Percentiles rank a stretch among this genome's conserved stretches.
These are phyloP conservation scores for Aspergillus baeticus DNA, from an alignment of 495 filamentous ascomycete genomes.

Conservation along the genomic window DNA sequence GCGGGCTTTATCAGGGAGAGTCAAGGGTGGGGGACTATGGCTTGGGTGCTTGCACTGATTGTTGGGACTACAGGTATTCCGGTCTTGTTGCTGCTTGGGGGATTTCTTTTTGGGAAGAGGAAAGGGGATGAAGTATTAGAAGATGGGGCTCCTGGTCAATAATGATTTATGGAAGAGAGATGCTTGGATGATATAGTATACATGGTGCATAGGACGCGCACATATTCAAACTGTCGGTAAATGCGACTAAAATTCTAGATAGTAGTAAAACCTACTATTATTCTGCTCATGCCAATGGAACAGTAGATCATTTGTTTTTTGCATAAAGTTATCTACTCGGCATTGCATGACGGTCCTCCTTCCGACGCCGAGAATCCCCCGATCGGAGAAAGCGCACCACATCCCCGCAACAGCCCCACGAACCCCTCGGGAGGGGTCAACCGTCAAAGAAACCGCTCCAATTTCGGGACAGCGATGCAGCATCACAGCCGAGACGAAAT, in stretches of 20 bases:
- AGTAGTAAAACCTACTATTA: too few relatives aligned
- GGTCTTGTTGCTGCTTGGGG: conserved; percentile 21
- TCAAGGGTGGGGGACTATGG: conserved; percentile 58
- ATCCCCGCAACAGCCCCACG: conserved; percentile 30
- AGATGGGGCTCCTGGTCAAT: too few relatives aligned
- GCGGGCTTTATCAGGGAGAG: conserved; percentile 55
- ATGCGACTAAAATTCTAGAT: too few relatives aligned
- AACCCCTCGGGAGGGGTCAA: neutral
- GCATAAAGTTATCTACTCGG: neutral
- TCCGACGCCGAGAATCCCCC: too few relatives aligned
- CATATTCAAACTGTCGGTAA: too few relatives aligned
- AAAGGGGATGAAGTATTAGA: neutral
- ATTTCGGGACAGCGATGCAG: neutral
- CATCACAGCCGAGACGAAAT: neutral
- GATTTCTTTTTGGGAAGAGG: conserved; percentile 10
- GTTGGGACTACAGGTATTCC: conserved; percentile 25
- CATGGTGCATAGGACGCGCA: too few relatives aligned
- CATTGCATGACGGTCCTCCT: neutral
- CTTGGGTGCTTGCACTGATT: conserved; percentile 28
- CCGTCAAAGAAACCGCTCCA: neutral
- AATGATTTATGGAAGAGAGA: too few relatives aligned
- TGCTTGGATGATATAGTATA: too few relatives aligned
- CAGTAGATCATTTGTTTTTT: neutral
- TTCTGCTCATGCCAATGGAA: too few relatives aligned
- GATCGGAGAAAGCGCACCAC: neutral